A percentile compares a stretch with the other conserved stretches of the same genome.
phyloP scores from a whole-genome alignment of 2,329 filamentous ascomycete genomes.

The Penicillium sp. region DNA sequence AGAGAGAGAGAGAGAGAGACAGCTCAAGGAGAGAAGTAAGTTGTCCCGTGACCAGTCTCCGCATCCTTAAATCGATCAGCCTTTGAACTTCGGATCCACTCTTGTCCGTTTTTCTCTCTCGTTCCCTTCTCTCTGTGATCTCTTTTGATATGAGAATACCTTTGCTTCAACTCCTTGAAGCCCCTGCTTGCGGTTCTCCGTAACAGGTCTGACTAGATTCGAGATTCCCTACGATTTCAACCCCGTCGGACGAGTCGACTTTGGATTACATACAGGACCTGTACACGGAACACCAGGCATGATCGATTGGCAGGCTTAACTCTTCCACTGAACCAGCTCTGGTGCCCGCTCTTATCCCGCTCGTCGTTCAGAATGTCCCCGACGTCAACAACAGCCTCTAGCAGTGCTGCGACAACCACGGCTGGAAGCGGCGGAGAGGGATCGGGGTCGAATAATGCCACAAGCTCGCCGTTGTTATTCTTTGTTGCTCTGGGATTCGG shows the following conservation, averaged over 20 bases:
- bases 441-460: conserved; percentile 49
- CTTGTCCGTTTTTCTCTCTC: background rate
- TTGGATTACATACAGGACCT: conserved; percentile 1
- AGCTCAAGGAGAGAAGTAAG: background rate
- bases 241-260: background rate
- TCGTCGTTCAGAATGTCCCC: conserved; percentile 27
- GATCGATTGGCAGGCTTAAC: background rate
- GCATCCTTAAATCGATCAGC: conserved; percentile 1
- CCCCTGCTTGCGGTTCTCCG: background rate
- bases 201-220: background rate
- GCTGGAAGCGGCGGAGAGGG: conserved; percentile 31
- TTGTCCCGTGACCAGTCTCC: conserved; percentile 7
- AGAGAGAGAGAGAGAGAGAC: no score
- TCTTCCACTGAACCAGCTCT: background rate
- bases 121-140: background rate
- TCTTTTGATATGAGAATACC: background rate
- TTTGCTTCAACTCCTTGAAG: background rate
- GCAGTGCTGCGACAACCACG: conserved; percentile 29
- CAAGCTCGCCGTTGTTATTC: conserved; percentile 77
- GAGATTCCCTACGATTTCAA: background rate
- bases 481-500: conserved; percentile 96
- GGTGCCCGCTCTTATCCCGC: background rate
- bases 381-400: conserved; percentile 28
- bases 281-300: conserved; percentile 8
- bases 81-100: background rate